phyloP scores from a whole-genome alignment of 257 asterid genomes.

The Solanum tacnaense region DNA sequence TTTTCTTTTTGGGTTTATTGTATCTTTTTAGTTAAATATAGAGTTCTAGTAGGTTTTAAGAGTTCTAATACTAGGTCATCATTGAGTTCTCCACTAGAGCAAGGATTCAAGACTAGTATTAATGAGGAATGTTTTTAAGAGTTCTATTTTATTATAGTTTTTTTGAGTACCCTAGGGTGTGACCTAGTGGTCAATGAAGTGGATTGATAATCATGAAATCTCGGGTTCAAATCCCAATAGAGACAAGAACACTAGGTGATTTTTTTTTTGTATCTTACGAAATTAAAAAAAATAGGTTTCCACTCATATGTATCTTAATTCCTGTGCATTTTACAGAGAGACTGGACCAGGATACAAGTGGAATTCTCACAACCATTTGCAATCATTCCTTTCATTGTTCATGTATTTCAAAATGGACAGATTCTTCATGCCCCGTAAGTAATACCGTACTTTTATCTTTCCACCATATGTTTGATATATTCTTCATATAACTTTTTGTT shows the following conservation, averaged over 20 bases:
- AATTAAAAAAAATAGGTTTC: not conserved
- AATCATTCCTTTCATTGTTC: constrained; percentile 99
- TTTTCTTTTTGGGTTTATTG: not conserved
- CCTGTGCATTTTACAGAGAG: constrained; percentile 51
- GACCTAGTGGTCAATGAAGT: not conserved
- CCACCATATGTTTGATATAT: not conserved
- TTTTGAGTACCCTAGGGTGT: not conserved
- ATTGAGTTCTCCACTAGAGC: not conserved
- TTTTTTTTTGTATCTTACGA: not conserved
- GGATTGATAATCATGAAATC: not conserved
- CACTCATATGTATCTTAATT: not conserved
- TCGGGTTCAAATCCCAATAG: not conserved
- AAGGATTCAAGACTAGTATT: not conserved
- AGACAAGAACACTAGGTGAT: not conserved
- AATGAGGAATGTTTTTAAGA: not conserved
- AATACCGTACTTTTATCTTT: constrained; percentile 1
- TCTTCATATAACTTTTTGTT: not conserved
- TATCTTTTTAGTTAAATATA: not conserved
- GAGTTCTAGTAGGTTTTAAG: not conserved
- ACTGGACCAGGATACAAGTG: constrained; percentile 78
- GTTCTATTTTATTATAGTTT: not conserved
- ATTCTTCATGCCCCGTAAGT: constrained; percentile 97
- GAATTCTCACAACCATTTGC: constrained; percentile 88
- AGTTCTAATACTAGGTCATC: not conserved
- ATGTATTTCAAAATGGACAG: constrained; percentile 95